Evolutionary conservation across 345 rosid species (phyloP).

Genomic region (Arabis alpina): DNA sequence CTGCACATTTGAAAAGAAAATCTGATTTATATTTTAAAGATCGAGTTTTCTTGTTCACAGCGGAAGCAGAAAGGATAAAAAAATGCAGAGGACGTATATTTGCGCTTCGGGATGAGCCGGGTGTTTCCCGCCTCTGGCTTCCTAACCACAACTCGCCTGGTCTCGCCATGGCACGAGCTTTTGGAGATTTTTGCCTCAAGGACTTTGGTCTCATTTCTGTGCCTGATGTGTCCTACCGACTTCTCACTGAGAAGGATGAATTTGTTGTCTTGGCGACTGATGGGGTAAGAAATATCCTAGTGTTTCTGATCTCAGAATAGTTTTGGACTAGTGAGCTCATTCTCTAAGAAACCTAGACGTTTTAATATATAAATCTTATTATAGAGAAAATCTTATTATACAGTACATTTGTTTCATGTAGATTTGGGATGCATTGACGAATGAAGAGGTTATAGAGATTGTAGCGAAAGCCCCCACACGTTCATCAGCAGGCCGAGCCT

Average conservation of each 20-base stretch:
- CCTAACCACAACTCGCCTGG: too few relatives aligned
- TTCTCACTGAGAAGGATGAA: too few relatives aligned
- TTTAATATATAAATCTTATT: conserved; percentile 55
- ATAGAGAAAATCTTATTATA: background rate
- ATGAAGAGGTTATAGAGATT: conserved; percentile 72
- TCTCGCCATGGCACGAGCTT: too few relatives aligned
- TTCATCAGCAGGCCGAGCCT: conserved; percentile 69
- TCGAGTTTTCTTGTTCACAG: conserved; percentile 13
- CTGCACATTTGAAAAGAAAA: conserved; percentile 2
- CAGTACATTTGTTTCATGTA: conserved; percentile 22
- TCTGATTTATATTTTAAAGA: conserved; percentile 1
- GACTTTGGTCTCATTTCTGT: too few relatives aligned
- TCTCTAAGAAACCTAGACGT: conserved; percentile 43
- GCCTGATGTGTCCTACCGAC: too few relatives aligned
- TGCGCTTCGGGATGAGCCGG: too few relatives aligned
- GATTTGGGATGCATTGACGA: conserved; percentile 97
- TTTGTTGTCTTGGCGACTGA: conserved; percentile 96
- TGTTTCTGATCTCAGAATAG: background rate
- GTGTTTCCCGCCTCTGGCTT: too few relatives aligned
- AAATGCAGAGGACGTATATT: too few relatives aligned
- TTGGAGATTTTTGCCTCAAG: too few relatives aligned
- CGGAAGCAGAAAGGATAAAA: too few relatives aligned
- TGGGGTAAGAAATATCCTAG: conserved; percentile 61
- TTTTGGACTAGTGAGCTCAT: conserved; percentile 17
- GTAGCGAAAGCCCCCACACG: conserved; percentile 74